Evolutionary conservation across 306 rosid species (phyloP).

Genomic region (Dalbergia cultrata): DNA sequence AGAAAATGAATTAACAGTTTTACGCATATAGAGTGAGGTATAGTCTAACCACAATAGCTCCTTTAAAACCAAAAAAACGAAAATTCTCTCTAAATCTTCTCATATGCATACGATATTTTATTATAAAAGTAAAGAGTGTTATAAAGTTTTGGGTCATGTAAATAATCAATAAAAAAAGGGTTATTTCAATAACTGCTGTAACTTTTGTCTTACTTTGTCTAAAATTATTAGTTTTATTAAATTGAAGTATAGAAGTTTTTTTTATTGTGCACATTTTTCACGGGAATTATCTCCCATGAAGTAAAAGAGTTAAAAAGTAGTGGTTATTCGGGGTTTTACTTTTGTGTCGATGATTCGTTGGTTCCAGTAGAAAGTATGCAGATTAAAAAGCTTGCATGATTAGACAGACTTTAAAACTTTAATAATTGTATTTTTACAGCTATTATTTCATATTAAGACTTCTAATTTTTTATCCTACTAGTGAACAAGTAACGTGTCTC

Average conservation of each 20-base stretch:
- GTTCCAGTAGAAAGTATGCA: background rate
- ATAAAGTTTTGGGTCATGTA: too few species aligned
- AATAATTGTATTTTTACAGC: background rate
- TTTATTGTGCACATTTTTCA: conserved; percentile 7
- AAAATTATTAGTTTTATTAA: background rate
- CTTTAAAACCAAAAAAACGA: too few species aligned
- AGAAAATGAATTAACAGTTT: background rate
- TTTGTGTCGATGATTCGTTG: conserved; percentile 1
- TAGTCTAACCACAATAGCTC: background rate
- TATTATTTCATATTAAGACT: too few species aligned
- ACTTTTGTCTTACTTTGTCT: background rate
- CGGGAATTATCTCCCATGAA: conserved; percentile 6
- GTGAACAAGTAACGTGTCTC: background rate
- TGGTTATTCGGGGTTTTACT: background rate
- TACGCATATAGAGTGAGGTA: background rate
- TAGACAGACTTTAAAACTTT: background rate
- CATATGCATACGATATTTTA: background rate
- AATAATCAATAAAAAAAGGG: too few species aligned
- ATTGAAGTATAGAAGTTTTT: background rate
- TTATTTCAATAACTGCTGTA: background rate
- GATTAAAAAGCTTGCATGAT: background rate
- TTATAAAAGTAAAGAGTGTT: background rate
- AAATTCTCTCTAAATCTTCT: background rate
- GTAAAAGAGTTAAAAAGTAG: conserved; percentile 11
- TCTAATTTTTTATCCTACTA: too few species aligned